A percentile compares a stretch with the other conserved stretches of the same genome.
phyloP scores from a whole-genome alignment of 2,329 filamentous ascomycete species.

The Aspergillus fijiensis region DNA sequence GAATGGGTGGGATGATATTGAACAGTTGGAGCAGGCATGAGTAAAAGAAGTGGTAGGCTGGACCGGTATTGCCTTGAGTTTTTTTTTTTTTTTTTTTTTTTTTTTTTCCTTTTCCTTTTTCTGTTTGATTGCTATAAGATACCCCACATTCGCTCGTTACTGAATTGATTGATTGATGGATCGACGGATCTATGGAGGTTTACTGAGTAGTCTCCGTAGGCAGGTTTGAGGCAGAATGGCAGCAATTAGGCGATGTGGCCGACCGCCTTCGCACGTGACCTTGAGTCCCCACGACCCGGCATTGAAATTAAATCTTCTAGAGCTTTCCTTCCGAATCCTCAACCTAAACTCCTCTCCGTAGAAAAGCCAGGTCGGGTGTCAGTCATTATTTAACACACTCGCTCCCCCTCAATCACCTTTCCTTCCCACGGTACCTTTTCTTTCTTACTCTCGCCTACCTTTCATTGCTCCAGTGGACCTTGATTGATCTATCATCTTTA shows the following conservation, averaged over 20 bases:
- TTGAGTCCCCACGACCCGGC: not conserved
- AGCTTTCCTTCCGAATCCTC: conserved; percentile 37
- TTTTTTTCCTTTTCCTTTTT: not conserved
- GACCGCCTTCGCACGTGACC: not conserved
- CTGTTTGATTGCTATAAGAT: conserved; percentile 6
- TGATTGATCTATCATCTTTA: conserved; percentile 24
- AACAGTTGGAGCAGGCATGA: conserved; percentile 50
- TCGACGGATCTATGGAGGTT: no score
- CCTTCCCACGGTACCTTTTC: conserved; percentile 17
- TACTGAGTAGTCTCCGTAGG: no score
- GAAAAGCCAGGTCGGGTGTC: not conserved
- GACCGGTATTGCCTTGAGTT: not conserved
- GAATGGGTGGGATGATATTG: conserved; percentile 84
- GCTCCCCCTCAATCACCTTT: not conserved
- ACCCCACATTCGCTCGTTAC: conserved; percentile 22
- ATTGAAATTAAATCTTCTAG: conserved; percentile 31
- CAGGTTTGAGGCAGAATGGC: no score
- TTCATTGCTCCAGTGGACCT: conserved; percentile 12
- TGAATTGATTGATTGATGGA: not conserved
- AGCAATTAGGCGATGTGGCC: not conserved
- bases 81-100: conserved; percentile 10
- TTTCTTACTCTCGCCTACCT: conserved; percentile 9
- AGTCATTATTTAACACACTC: conserved; percentile 12
- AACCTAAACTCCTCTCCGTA: conserved; percentile 12
- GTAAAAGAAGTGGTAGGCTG: not conserved